Conservation (phyloP, 208 protist genomes). For the Borovskyia barvae region DNA sequence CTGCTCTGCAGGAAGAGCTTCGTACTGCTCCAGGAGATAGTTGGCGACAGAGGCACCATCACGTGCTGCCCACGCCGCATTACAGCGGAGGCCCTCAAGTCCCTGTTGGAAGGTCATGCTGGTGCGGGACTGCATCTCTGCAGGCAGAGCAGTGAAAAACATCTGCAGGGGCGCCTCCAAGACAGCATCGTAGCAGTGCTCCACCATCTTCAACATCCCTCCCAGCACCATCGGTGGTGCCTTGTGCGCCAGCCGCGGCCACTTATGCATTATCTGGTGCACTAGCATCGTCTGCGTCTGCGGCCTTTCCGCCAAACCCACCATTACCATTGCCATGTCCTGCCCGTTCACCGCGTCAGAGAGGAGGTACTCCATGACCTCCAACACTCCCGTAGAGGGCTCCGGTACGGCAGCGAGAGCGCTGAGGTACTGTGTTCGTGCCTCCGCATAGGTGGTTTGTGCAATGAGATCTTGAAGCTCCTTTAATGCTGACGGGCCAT, state of each 20-base stretch:
- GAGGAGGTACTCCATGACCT: constrained; percentile 59
- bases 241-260: constrained; percentile 37
- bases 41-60: constrained; percentile 13
- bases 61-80: constrained; percentile 40
- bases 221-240: constrained; percentile 52
- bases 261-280: constrained; percentile 38
- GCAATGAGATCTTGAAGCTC: constrained; percentile 51
- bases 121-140: constrained; percentile 15
- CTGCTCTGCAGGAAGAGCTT: too few species aligned
- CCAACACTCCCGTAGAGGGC: constrained; percentile 26
- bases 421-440: constrained; percentile 50
- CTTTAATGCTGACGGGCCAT: constrained; percentile 35
- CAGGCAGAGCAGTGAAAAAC: constrained; percentile 24
- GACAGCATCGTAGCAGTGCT: constrained; percentile 29
- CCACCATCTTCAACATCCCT: constrained; percentile 48
- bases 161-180: constrained; percentile 39
- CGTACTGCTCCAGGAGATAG: constrained; percentile 6
- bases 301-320: constrained; percentile 31
- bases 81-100: constrained; percentile 41
- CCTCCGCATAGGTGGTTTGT: constrained; percentile 38
- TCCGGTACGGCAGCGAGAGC: constrained; percentile 40
- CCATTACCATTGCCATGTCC: constrained; percentile 56
- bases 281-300: constrained; percentile 26
- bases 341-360: constrained; percentile 67
- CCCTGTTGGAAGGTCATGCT: constrained; percentile 27